Evolutionary conservation across 176 grass and related monocot genomes (phyloP).

Genomic region (Pontederia paniculata): DNA sequence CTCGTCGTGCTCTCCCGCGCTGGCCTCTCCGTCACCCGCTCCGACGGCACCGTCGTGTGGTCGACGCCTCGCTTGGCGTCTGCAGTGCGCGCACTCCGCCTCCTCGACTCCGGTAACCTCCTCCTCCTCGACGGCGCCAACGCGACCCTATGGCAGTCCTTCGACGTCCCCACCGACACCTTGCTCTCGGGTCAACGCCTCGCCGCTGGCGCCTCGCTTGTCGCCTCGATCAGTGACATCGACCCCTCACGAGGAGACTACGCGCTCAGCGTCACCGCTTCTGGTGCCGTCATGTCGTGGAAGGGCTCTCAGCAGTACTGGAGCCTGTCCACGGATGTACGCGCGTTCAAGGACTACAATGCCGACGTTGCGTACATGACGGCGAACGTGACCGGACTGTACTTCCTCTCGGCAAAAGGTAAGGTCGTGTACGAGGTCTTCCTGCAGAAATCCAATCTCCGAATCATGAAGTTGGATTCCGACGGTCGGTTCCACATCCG

Average conservation of each 20-base stretch:
- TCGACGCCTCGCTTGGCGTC: constrained; percentile 29
- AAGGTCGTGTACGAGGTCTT: constrained; percentile 24
- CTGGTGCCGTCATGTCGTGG: constrained; percentile 46
- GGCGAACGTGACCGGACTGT: constrained; percentile 46
- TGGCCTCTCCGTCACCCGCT: constrained; percentile 36
- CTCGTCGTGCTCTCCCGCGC: constrained; percentile 23
- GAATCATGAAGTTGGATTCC: constrained; percentile 33
- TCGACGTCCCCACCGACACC: constrained; percentile 54
- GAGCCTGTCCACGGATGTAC: constrained; percentile 45
- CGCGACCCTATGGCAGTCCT: constrained; percentile 68
- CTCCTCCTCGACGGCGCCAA: constrained; percentile 46
- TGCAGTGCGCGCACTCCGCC: constrained; percentile 29
- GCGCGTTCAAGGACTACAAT: constrained; percentile 40
- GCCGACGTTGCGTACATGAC: constrained; percentile 33
- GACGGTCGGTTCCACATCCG: constrained; percentile 41
- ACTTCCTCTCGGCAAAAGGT: constrained; percentile 24
- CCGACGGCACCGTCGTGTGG: constrained; percentile 45
- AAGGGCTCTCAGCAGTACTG: constrained; percentile 44
- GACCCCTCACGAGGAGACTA: constrained; percentile 44
- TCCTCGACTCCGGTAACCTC: constrained; percentile 65
- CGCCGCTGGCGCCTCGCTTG: constrained; percentile 29
- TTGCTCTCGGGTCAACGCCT: constrained; percentile 49
- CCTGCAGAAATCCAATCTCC: constrained; percentile 33
- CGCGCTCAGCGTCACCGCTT: constrained; percentile 14
- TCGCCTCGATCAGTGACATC: constrained; percentile 8